These are phyloP conservation scores for Fabrea salina DNA, from an alignment of 169 alveolate genomes.

Conservation along the genomic window DNA sequence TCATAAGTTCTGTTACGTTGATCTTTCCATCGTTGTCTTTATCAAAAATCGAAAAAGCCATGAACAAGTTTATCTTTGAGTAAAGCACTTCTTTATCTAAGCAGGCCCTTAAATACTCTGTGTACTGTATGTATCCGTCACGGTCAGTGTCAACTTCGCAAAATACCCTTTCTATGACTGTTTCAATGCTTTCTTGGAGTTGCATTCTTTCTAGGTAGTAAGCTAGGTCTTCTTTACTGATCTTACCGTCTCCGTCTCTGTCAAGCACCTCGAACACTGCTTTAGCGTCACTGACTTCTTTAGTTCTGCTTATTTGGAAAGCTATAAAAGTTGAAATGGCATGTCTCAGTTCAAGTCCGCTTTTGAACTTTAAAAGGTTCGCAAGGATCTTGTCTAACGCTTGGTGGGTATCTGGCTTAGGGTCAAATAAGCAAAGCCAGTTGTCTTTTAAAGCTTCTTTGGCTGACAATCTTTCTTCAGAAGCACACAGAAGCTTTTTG, in stretches of 20 bases:
- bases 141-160: constrained; percentile 13
- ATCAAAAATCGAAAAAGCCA: constrained; percentile 44
- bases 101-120: constrained; percentile 35
- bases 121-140: constrained; percentile 39
- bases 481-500: constrained; percentile 25
- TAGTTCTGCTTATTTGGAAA: constrained; percentile 12
- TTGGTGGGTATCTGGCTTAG: constrained; percentile 3
- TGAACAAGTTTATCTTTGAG: constrained; percentile 37
- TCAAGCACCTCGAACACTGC: constrained; percentile 41
- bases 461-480: constrained; percentile 22
- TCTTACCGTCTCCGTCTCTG: constrained; percentile 40
- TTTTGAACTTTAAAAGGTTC: constrained; percentile 11
- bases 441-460: constrained; percentile 39
- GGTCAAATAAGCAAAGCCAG: constrained; percentile 13
- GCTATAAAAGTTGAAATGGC: constrained; percentile 29
- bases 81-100: constrained; percentile 34
- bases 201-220: constrained; percentile 31
- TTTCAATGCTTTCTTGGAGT: constrained; percentile 18
- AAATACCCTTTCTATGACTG: background rate
- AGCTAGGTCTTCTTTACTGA: constrained; percentile 39
- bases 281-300: constrained; percentile 16
- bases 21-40: constrained; percentile 49
- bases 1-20: background rate
- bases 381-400: constrained; percentile 14
- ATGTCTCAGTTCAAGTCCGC: constrained; percentile 17